Evolutionary conservation across 2,329 filamentous ascomycete genomes (phyloP), one percentile per base, ranked within the genome.

Genomic region (Xylariaceae sp.): DNA sequence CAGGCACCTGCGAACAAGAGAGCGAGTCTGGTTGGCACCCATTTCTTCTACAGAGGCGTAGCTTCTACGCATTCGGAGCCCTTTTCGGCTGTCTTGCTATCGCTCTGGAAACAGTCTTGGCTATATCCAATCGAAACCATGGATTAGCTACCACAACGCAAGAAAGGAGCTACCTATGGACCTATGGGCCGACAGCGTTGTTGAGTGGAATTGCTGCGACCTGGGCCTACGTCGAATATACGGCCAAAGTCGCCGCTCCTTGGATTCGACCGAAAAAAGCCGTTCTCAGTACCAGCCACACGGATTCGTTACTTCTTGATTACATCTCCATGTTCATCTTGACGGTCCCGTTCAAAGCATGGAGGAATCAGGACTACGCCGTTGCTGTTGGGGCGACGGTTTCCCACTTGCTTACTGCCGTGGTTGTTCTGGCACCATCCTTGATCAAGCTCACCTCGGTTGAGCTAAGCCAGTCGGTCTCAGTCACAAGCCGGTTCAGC

Each of bases 161-260:
- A 19, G 18, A 19, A 30, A 21, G 24, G 14, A 24, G 40, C 34
- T 43, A 43, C 17, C 15, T 40, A 3, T 40, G 43, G 36, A 46
- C 40, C 14, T 46, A 40, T 19, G 43, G 43, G 32, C 70, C 54
- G 1, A 67, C 68, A 9, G 48, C 56, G 15, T 53, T 51, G 12
- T 49, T 59, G 15, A 83, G 52, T 3, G 14, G 43, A 3, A 7
- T 38, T 3, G 14, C 31, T 3, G 31, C 33, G 1, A 34, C 43
- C 15, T 46, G 44, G 44, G 18, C 16, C 9, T 37, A 40, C 9
- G 44, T 46, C 3, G 44, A 41, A 7, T 46, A 12, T 19, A 36
- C 43, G 19, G 13, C 36, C 1, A 46, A 46, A 13, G 19, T 37
- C 8, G 31, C 12, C 5, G 34, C 34, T 4, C 40, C 40, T 3